phyloP scores from a whole-genome alignment of 306 rosid species.

The Arachis hypogaea region DNA sequence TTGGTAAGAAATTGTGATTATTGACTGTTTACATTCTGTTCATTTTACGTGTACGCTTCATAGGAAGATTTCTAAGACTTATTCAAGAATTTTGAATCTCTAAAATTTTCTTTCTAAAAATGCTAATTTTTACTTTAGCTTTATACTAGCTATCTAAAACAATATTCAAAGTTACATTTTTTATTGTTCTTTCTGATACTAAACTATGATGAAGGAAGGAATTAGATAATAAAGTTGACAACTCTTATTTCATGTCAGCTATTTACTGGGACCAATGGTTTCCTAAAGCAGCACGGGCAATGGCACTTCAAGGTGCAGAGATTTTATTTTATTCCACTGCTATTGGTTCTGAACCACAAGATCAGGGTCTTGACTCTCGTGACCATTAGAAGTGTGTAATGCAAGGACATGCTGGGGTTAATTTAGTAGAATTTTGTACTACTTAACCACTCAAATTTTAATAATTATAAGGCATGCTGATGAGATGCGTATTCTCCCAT shows the following conservation, averaged over 20 bases:
- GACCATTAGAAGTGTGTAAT: constrained; percentile 94
- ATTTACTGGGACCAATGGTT: constrained; percentile 99
- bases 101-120: no score
- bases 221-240: background rate
- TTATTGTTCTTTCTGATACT: background rate
- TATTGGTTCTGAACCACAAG: constrained; percentile 97
- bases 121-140: constrained; percentile 12
- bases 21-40: constrained; percentile 12
- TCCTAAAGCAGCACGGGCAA: constrained; percentile 92
- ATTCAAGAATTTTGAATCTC: background rate
- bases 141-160: constrained; percentile 1
- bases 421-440: constrained; percentile 60
- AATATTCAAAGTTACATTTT: background rate
- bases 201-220: background rate
- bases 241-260: constrained; percentile 55
- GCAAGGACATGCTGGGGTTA: constrained; percentile 99
- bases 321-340: constrained; percentile 95
- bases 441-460: background rate
- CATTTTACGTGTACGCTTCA: background rate
- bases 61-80: constrained; percentile 10
- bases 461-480: no score
- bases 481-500: background rate
- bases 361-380: constrained; percentile 75
- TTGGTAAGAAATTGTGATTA: constrained; percentile 61
- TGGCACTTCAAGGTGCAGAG: constrained; percentile 98